Conservation (phyloP, 106 monocot species). For the Dendrobium nobile region DNA sequence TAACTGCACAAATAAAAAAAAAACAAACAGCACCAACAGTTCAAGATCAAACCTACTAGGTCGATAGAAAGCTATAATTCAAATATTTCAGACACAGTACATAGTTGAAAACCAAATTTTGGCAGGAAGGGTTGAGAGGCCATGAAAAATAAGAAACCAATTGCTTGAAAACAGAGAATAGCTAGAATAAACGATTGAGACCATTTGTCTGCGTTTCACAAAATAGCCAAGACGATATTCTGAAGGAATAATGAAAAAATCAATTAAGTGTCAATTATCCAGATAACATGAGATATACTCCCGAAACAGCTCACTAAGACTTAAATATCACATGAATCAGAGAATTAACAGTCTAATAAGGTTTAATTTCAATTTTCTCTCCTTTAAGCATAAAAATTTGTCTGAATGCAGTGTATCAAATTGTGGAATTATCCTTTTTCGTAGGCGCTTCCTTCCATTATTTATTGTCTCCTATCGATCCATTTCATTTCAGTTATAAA, state of each 20-base stretch:
- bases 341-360: too few species aligned
- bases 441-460: too few species aligned
- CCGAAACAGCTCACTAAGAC: too few species aligned
- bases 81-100: not conserved
- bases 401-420: too few species aligned
- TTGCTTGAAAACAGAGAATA: not conserved
- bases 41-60: not conserved
- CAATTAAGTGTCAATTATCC: not conserved
- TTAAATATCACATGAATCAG: too few species aligned
- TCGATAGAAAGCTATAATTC: not conserved
- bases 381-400: too few species aligned
- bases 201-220: not conserved
- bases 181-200: not conserved
- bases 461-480: too few species aligned
- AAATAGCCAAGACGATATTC: not conserved
- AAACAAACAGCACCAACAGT: not conserved
- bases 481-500: too few species aligned
- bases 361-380: too few species aligned
- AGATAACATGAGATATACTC: too few species aligned
- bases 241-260: not conserved
- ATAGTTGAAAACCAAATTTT: not conserved
- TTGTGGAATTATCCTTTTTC: too few species aligned
- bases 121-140: not conserved
- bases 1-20: not conserved
- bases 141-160: not conserved